Evolutionary conservation across 495 filamentous ascomycete genomes (phyloP), one percentile per base, ranked within the genome.

Genomic region (Hypoxylon intermedium): DNA sequence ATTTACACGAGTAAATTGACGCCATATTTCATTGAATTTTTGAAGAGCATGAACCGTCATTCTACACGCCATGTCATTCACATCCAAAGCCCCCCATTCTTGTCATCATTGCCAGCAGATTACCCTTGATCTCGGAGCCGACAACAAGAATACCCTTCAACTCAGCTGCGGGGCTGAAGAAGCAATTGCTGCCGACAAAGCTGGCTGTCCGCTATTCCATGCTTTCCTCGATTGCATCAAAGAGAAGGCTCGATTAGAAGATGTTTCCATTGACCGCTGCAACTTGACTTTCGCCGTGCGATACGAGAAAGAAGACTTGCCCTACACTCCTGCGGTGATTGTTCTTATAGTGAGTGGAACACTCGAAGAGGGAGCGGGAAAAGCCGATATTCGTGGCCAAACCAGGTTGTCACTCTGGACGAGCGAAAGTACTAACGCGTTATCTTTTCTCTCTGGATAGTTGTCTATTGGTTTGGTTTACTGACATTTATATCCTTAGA

Each of bases 131-230:
- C 16, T 59, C 12, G 36, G 36, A 20, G n/a, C 23, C 19, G 11
- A 43, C 12, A 33, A 28, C 0, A 18, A n/a, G n/a, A n/a, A 6
- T 2, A n/a, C 5, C 11, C n/a, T 16, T 4, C 55, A 51, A 9
- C 23, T 59, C 31, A 37, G 40, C 40, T 59, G 40, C 31, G 38
- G 26, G 11, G 23, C 40, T 6, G 21, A 44, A 11, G 51, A 65
- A 42, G 45, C 45, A 15, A 19, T 60, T 15, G 13, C 31, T 21
- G 62, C 62, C 9, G 50, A 45, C 3, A 38, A 51, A 34, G 56
- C 15, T 23, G 62, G 62, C 11, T 65, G 62, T 21, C 44, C 56
- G 13, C 51, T 65, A 3, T 65, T 55, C 23, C 56, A 58, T 21
- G 52, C 24, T 4, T 55, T 56, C n/a, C 19, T 65, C 15, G 43